Evolutionary conservation across 225 moss, liverwort and hornwort species (phyloP).

Genomic region (Thuidium tamariscinum): DNA sequence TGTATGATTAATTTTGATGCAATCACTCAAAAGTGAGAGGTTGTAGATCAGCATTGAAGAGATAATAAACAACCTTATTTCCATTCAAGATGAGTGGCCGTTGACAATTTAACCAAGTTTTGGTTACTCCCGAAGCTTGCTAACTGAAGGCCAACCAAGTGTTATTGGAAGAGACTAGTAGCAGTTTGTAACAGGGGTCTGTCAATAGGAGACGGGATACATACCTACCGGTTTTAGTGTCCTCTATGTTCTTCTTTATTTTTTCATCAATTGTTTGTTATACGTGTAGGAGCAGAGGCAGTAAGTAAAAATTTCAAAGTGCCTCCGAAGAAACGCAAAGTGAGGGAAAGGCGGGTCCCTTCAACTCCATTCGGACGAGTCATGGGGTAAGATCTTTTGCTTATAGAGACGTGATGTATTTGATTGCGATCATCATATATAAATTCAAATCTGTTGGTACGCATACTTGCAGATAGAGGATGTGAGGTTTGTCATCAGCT

Average conservation of each 20-base stretch:
- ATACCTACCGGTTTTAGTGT: background rate
- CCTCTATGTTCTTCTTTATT: background rate
- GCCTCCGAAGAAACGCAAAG: slow-evolving; percentile 60
- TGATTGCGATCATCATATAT: background rate
- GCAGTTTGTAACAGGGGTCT: background rate
- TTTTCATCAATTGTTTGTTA: background rate
- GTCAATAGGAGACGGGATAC: background rate
- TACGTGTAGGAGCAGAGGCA: background rate
- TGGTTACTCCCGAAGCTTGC: background rate
- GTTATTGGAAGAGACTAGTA: background rate
- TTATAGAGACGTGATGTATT: background rate
- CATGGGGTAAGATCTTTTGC: slow-evolving; percentile 50
- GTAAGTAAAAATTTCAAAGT: slow-evolving; percentile 2
- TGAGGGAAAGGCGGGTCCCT: slow-evolving; percentile 82
- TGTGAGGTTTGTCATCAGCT: background rate
- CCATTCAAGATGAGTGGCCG: background rate
- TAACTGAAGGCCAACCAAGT: background rate
- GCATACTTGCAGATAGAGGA: background rate
- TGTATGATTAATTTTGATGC: background rate
- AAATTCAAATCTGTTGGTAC: background rate
- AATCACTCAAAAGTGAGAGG: background rate
- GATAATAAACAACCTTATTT: background rate
- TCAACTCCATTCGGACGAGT: slow-evolving; percentile 76
- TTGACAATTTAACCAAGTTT: background rate
- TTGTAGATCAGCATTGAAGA: background rate